These are phyloP conservation scores for Chlorencoelia australis DNA, from an alignment of 2,329 filamentous ascomycete genomes.

Conservation along the genomic window DNA sequence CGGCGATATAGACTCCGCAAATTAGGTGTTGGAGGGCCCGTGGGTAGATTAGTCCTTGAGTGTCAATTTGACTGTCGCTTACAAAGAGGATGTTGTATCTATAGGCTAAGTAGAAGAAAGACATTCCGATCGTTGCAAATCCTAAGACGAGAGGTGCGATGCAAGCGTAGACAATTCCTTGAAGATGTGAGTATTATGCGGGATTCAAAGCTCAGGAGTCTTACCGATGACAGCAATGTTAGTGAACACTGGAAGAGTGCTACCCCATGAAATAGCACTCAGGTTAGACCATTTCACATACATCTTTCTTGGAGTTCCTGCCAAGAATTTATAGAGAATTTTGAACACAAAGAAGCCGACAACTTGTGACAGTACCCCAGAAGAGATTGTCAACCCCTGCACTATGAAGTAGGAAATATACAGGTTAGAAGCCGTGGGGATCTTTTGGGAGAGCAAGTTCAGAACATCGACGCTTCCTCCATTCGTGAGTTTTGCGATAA, in stretches of 20 bases:
- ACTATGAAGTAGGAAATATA: conserved; percentile 94
- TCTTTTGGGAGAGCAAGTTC: conserved; percentile 55
- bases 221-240: conserved; percentile 70
- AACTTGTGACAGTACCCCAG: conserved; percentile 64
- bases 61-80: conserved; percentile 71
- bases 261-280: conserved; percentile 72
- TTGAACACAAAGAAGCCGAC: conserved; percentile 64
- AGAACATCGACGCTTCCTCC: conserved; percentile 54
- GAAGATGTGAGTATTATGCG: conserved; percentile 10
- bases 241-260: conserved; percentile 69
- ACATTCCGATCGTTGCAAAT: conserved; percentile 71
- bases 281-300: conserved; percentile 70
- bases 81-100: conserved; percentile 88
- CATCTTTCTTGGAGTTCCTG: conserved; percentile 69
- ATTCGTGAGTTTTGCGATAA: conserved; percentile 50
- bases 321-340: conserved; percentile 62
- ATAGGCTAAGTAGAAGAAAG: conserved; percentile 77
- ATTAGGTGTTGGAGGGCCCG: conserved; percentile 81
- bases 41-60: conserved; percentile 78
- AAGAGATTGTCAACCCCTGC: conserved; percentile 73
- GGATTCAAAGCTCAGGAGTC: conserved; percentile 22
- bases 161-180: conserved; percentile 74
- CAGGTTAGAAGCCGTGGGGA: conserved; percentile 84
- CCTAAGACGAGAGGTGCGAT: conserved; percentile 79
- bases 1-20: conserved; percentile 71